These are phyloP conservation scores for Lipomyces yarrowii DNA, from an alignment of 1,139 yeast genomes.

Conservation along the genomic window DNA sequence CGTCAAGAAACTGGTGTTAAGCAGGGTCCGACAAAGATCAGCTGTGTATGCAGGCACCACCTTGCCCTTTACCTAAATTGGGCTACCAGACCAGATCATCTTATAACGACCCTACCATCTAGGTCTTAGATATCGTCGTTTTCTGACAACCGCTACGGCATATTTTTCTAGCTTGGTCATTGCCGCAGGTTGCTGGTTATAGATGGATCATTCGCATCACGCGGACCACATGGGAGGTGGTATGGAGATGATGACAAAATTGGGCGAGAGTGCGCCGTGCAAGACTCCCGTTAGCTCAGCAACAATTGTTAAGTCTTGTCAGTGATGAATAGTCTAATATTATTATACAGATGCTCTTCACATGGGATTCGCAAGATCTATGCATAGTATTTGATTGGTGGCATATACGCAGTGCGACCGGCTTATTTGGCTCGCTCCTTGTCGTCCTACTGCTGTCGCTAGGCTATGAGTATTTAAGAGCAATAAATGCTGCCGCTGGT, in stretches of 20 bases:
- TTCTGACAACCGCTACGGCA: not conserved
- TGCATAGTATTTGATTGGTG: constrained; percentile 79
- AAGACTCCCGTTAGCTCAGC: constrained; percentile 20
- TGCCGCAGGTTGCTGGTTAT: not conserved
- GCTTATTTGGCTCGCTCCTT: constrained; percentile 56
- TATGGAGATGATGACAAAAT: not conserved
- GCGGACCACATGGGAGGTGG: not conserved
- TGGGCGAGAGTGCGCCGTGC: constrained; percentile 4
- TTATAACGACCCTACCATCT: not conserved
- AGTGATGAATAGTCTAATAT: not conserved
- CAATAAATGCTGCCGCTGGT: not conserved
- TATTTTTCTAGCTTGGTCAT: not conserved
- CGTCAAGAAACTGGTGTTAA: too few relatives aligned
- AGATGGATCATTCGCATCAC: constrained; percentile 5
- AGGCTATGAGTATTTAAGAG: constrained; percentile 62
- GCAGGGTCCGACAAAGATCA: too few relatives aligned
- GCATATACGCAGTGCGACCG: constrained; percentile 62
- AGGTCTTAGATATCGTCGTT: not conserved
- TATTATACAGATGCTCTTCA: constrained; percentile 59
- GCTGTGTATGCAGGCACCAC: too few relatives aligned
- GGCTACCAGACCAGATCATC: not conserved
- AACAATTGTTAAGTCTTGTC: not conserved
- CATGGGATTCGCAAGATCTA: constrained; percentile 74
- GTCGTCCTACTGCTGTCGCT: constrained; percentile 55
- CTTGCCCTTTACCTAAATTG: not conserved